These are phyloP conservation scores for Penicillium ochrochloron DNA, from an alignment of 495 filamentous ascomycete genomes.

Conservation along the genomic window DNA sequence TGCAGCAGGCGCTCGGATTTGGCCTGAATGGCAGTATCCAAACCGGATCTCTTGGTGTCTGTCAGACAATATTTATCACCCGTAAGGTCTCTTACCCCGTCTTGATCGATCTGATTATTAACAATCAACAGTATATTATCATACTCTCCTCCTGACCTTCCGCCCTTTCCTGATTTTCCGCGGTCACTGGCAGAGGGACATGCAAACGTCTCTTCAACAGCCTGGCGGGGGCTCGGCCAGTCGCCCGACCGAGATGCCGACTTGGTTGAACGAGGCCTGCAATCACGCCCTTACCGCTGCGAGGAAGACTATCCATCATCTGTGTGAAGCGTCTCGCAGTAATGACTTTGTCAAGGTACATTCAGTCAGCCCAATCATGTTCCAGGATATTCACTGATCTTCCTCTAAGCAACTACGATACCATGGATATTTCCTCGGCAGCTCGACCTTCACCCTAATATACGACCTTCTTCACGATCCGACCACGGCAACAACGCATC, in stretches of 20 bases:
- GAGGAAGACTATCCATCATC: constrained; percentile 42
- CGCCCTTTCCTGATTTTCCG: constrained; percentile 53
- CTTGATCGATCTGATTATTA: not conserved
- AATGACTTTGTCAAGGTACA: constrained; percentile 46
- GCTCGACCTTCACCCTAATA: constrained; percentile 43
- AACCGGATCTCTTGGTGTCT: constrained; percentile 39
- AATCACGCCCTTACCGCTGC: constrained; percentile 42
- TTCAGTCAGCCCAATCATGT: not conserved
- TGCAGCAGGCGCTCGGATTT: constrained; percentile 40
- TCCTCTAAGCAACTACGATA: constrained; percentile 43
- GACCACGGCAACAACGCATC: constrained; percentile 35
- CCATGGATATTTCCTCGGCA: constrained; percentile 46
- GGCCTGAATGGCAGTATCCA: constrained; percentile 39
- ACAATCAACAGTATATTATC: constrained; percentile 44
- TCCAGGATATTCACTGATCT: not conserved
- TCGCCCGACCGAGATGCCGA: constrained; percentile 38
- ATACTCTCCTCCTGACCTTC: constrained; percentile 47
- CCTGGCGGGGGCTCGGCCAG: constrained; percentile 14
- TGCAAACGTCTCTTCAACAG: constrained; percentile 25
- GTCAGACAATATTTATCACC: constrained; percentile 42
- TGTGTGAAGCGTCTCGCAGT: constrained; percentile 38
- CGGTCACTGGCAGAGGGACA: constrained; percentile 43
- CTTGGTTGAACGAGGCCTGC: constrained; percentile 53
- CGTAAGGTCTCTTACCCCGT: constrained; percentile 27
- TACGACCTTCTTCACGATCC: constrained; percentile 48